A percentile compares a stretch with the other conserved stretches of the same genome.
Conservation (phyloP, 768 basidiomycete species). For the Rhodotorula toruloides region DNA sequence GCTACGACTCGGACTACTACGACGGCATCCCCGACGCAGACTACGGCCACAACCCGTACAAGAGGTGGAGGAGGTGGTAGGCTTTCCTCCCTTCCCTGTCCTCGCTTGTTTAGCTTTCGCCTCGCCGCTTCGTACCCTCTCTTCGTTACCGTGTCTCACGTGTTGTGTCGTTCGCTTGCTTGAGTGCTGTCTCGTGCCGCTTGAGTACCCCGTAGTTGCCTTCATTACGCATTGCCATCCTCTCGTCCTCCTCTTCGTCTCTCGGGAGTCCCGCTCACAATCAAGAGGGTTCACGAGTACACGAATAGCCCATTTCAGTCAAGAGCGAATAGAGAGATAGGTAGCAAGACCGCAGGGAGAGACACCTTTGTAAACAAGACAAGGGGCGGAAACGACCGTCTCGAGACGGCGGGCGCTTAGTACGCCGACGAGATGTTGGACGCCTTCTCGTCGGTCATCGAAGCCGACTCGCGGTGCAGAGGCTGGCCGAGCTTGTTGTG, state of each 20-base stretch:
- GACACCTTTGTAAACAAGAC: too few species aligned
- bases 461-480: conserved; percentile 15
- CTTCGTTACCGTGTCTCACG: not conserved
- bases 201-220: too few species aligned
- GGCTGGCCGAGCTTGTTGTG: conserved; percentile 13
- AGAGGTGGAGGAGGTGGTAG: not conserved
- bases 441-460: not conserved
- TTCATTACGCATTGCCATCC: not conserved
- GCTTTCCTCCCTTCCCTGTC: not conserved
- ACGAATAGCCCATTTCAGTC: too few species aligned
- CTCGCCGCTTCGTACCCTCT: too few species aligned
- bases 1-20: conserved; percentile 6
- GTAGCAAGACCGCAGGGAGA: too few species aligned
- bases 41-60: not conserved
- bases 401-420: too few species aligned
- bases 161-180: too few species aligned
- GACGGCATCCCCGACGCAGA: not conserved
- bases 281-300: too few species aligned
- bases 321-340: too few species aligned
- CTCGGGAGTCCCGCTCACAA: too few species aligned
- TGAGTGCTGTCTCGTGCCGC: too few species aligned
- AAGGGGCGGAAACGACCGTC: too few species aligned
- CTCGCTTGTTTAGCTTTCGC: not conserved
- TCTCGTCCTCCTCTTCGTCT: not conserved
- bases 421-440: not conserved